Conservation (phyloP, 129 eudicot species). For the Saposhnikovia divaricata region DNA sequence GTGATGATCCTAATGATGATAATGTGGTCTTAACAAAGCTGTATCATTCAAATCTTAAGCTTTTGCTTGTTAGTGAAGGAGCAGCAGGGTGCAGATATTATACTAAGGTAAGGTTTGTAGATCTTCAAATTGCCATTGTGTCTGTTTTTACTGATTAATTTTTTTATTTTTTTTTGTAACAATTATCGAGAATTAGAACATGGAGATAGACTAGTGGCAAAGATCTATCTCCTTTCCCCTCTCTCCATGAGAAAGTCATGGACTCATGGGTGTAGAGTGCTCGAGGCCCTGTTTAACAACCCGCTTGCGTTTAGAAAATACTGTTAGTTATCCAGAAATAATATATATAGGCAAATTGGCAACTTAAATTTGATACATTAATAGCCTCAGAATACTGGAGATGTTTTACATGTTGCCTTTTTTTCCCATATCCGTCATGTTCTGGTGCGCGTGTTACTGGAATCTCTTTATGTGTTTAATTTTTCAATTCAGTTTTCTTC, state of each 20-base stretch:
- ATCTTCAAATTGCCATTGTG: not conserved
- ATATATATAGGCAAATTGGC: not conserved
- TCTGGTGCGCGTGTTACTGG: not conserved
- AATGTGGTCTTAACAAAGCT: conserved; percentile 54
- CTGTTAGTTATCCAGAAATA: not conserved
- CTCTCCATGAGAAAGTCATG: not conserved
- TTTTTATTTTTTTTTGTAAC: not conserved
- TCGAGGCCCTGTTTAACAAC: not conserved
- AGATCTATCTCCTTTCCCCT: not conserved
- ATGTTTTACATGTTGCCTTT: not conserved
- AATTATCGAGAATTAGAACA: not conserved
- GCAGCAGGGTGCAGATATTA: conserved; percentile 69
- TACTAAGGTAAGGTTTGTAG: conserved; percentile 43
- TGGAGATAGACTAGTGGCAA: not conserved
- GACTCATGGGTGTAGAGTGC: not conserved
- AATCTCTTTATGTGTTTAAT: not conserved
- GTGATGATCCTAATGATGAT: conserved; percentile 51
- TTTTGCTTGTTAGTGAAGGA: conserved; percentile 69
- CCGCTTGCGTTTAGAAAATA: not conserved
- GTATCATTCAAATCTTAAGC: conserved; percentile 63
- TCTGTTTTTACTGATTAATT: not conserved
- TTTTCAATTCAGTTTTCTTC: not conserved
- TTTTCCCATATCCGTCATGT: not conserved
- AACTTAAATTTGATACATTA: not conserved
- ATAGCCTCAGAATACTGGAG: not conserved